Conservation (phyloP, 2,329 filamentous ascomycete species). For the Neofusicoccum umdonicola region DNA sequence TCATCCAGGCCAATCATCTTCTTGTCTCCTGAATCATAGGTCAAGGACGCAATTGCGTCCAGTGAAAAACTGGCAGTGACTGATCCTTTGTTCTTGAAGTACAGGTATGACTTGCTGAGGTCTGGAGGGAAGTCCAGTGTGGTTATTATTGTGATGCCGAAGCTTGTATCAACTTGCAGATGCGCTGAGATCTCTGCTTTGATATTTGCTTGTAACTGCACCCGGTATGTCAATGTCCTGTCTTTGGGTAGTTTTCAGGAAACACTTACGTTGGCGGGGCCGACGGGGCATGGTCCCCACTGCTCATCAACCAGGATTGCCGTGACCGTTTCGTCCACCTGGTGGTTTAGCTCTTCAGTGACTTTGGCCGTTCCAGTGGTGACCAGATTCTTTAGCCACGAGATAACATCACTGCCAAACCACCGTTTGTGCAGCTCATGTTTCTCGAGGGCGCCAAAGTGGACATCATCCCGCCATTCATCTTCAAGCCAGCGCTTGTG, state of each 20-base stretch:
- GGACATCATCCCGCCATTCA: conserved; percentile 36
- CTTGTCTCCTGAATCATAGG: not conserved
- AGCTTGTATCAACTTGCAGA: conserved; percentile 26
- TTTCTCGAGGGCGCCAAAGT: conserved; percentile 26
- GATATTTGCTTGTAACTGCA: conserved; percentile 22
- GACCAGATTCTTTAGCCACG: conserved; percentile 26
- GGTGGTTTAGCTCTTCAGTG: conserved; percentile 26
- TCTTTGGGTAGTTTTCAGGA: conserved; percentile 6
- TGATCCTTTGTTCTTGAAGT: conserved; percentile 27
- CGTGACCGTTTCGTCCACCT: conserved; percentile 24
- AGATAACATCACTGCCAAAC: conserved; percentile 33
- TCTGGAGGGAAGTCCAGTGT: conserved; percentile 24
- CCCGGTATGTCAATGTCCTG: conserved; percentile 7
- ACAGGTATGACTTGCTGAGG: conserved; percentile 27
- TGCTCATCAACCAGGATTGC: conserved; percentile 27
- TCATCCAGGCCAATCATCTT: not conserved
- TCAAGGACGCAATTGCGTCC: conserved; percentile 24
- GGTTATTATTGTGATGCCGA: conserved; percentile 29
- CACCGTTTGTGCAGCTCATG: conserved; percentile 38
- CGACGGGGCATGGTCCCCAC: conserved; percentile 2
- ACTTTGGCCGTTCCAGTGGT: conserved; percentile 22
- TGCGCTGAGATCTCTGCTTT: conserved; percentile 6
- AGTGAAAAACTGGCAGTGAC: conserved; percentile 27
- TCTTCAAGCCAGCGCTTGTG: conserved; percentile 41
- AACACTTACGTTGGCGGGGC: not conserved